Base-by-base conservation (phyloP, 768 basidiomycete species). In the Suillus tomentosus region DNA sequence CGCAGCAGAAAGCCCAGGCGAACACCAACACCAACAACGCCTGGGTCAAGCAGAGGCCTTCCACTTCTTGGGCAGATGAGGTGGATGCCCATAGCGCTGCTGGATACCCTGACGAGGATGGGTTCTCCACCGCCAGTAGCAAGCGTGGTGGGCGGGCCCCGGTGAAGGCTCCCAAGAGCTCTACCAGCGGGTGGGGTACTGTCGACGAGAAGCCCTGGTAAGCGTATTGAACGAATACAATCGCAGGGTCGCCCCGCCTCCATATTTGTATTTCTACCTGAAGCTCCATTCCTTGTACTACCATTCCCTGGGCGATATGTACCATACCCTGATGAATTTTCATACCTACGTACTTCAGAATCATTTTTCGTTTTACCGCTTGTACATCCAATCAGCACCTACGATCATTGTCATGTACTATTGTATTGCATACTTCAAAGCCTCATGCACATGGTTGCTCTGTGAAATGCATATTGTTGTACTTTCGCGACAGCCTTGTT, bases 41-140 rank as follows among this genome's bases (percentile, higher is more conserved):
- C 27, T 53, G 51, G 54, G 47, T 62, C 3, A 68, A 34, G 27
- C 48, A 5, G 0, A 50, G 53, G 19, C n/a, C 66, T 7, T 68
- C 10, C 65, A 70, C 65, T 11, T 70, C 13, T 63, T 73, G 75
- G 73, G 74, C 75, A 22, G 75, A 75, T 15, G 65, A 75, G 55
- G 66, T 76, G 27, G 74, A 75, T 0, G 65, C 61, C 10, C 68
- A 39, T 65, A 51, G 37, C 65, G 63, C 62, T 40, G 62, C 59
- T 57, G 61, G 62, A 22, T 55, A 63, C 36, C 37, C 55, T 17
- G 19, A n/a, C 0, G 36, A 53, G 13, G 64, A 50, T 36, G 43
- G 15, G 3, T 64, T 60, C 47, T 63, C 62, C 15, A 37, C 45
- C 42, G 60, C 58, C 50, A 9, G 61, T n/a, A 62, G 65, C 50